Evolutionary conservation across 495 filamentous ascomycete genomes (phyloP).

Genomic region (Podospora bellae-mahoneyi): DNA sequence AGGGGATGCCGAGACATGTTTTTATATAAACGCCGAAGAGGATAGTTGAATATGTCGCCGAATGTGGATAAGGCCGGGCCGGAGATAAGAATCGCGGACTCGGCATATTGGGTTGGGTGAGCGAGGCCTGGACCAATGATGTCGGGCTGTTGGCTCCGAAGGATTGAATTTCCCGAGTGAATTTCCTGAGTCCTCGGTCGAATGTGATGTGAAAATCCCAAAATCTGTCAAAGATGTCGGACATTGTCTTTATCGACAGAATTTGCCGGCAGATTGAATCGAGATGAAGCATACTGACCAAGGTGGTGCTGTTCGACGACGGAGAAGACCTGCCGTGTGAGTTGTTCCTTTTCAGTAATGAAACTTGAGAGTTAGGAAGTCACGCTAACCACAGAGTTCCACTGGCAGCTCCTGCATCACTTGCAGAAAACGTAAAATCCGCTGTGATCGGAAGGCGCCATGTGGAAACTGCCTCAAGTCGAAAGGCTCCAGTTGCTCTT

Average conservation of each 20-base stretch:
- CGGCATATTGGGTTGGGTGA: not conserved
- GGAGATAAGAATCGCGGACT: not conserved
- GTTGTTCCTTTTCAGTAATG: not conserved
- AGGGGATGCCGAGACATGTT: not conserved
- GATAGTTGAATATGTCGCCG: not conserved
- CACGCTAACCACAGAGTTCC: not conserved
- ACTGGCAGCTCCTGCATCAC: constrained; percentile 29
- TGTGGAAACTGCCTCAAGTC: constrained; percentile 50
- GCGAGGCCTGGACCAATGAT: not conserved
- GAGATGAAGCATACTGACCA: not conserved
- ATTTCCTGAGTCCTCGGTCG: not conserved
- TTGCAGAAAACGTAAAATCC: constrained; percentile 37
- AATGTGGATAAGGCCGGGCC: not conserved
- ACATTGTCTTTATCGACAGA: not conserved
- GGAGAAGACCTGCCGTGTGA: constrained; percentile 20
- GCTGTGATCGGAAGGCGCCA: constrained; percentile 36
- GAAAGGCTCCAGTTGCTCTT: constrained; percentile 42
- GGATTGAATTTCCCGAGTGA: not conserved
- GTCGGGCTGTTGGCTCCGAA: not conserved
- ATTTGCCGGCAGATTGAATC: not conserved
- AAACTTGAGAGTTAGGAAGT: too few relatives aligned
- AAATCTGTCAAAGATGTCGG: not conserved
- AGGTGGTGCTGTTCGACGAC: constrained; percentile 12
- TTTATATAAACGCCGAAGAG: not conserved
- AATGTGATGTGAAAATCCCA: not conserved